A percentile compares a stretch with the other conserved stretches of the same genome.
Conservation (phyloP, 83 land plant genomes). For the Diphasiastrum complanatum region DNA sequence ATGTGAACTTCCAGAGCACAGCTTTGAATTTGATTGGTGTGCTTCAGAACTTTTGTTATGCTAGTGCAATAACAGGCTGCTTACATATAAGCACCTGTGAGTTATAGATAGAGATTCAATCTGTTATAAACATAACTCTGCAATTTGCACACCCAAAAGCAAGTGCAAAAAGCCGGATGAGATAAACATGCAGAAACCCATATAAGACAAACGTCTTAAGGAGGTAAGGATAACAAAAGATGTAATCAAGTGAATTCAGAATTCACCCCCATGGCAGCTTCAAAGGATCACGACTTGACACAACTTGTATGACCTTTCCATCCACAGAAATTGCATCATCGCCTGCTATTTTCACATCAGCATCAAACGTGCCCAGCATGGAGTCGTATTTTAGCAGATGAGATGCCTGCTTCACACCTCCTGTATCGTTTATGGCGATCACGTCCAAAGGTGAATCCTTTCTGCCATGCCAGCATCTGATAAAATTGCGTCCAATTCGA, state of each 20-base stretch:
- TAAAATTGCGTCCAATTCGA: conserved; percentile 92
- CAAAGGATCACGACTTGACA: conserved; percentile 77
- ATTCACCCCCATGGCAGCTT: conserved; percentile 90
- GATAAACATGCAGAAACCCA: too few species aligned
- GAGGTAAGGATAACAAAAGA: neutral
- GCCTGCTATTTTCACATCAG: conserved; percentile 79
- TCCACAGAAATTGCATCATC: conserved; percentile 73
- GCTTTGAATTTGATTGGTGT: too few species aligned
- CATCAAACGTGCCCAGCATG: conserved; percentile 90
- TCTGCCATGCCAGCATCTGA: conserved; percentile 97
- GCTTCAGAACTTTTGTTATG: too few species aligned
- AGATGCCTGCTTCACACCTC: conserved; percentile 98
- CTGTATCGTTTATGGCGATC: conserved; percentile 94
- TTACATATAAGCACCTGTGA: too few species aligned
- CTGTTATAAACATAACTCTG: too few species aligned
- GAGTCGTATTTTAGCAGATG: conserved; percentile 98
- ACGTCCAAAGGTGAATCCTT: conserved; percentile 93
- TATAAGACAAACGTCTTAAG: too few species aligned
- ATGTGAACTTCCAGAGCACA: too few species aligned
- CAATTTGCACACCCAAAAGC: too few species aligned
- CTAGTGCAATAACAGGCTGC: too few species aligned
- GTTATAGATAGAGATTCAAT: too few species aligned
- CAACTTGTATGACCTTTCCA: conserved; percentile 91
- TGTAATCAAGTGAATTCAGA: neutral
- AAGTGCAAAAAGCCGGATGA: too few species aligned